Percentiles rank a stretch among this genome's conserved stretches.
phyloP scores from a whole-genome alignment of 768 basidiomycete species.

The Thelephora ganbajun region DNA sequence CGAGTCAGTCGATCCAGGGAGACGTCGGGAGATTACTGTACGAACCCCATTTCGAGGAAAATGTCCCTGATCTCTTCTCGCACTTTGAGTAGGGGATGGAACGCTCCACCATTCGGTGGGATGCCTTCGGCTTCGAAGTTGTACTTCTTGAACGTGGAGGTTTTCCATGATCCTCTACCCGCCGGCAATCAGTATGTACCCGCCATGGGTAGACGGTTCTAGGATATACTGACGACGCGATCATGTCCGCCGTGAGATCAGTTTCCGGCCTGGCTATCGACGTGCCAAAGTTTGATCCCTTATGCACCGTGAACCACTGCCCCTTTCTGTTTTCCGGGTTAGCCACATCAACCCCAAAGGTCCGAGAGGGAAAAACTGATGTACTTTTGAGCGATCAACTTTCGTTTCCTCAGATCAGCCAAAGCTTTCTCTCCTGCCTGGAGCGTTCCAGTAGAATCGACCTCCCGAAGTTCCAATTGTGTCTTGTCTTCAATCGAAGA shows the following conservation, averaged over 20 bases:
- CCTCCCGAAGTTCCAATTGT: constrained; percentile 56
- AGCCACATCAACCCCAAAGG: not conserved
- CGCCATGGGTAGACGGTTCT: not conserved
- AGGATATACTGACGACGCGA: constrained; percentile 55
- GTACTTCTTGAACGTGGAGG: constrained; percentile 89
- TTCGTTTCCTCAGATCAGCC: constrained; percentile 83
- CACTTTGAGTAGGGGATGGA: constrained; percentile 95
- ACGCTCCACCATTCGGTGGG: constrained; percentile 77
- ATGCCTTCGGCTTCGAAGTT: constrained; percentile 96
- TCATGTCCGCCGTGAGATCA: constrained; percentile 91
- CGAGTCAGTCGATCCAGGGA: not conserved
- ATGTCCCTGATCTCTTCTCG: constrained; percentile 95
- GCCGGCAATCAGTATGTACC: constrained; percentile 5
- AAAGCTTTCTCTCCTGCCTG: constrained; percentile 67
- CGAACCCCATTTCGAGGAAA: constrained; percentile 98
- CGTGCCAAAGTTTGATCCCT: constrained; percentile 79
- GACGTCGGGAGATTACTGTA: constrained; percentile 1
- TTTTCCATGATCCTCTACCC: constrained; percentile 85
- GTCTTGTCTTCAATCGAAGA: constrained; percentile 60
- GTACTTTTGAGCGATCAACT: constrained; percentile 75
- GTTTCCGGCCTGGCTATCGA: constrained; percentile 90
- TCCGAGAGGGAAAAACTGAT: not conserved
- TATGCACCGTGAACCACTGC: constrained; percentile 84
- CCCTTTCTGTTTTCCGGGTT: constrained; percentile 54
- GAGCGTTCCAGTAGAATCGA: constrained; percentile 60